Base-by-base conservation (phyloP, 768 basidiomycete species). In the Lentinula aciculospora region DNA sequence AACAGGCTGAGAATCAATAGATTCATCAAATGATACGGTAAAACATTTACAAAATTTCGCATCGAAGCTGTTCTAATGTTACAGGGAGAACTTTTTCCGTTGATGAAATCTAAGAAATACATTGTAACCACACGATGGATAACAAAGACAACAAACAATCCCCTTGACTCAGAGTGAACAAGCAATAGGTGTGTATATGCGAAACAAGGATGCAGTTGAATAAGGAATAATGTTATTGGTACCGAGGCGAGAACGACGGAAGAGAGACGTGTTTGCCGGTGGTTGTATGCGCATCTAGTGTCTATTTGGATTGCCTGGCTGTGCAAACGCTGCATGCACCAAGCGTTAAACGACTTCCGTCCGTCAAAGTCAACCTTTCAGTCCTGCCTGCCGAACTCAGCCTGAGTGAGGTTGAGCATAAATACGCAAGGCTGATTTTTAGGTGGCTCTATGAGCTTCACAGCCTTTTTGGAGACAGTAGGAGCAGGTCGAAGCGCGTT, bases 401-500 rank as follows among this genome's bases (percentile, higher is more conserved):
- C 89, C 68, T 91, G 91, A 0, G 91, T 92, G 58, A 94, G 78
- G 70, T 92, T 81, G 53, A 94, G 82, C 60, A 87, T 76, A 64
- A 92, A 93, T 37, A 81, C 82, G 48, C 77, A 76, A 68, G 81
- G 80, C 71, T 82, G 83, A 68, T 88, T 84, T 65, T 83, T 78
- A 27, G 92, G 89, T 9, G 89, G 87, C 68, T 90, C 81, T 58
- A 94, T 92, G 66, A 92, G 76, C 66, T 93, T 93, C 17, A 84
- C 76, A 5, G 85, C 74, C 56, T 81, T 81, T 57, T 65, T 70
- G 5, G 67, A 60, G 34, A 60, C 57, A n/a, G 69, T 68, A 17
- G 58, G 57, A 34, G 68, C 53, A 19, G 70, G 72, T 53, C 68
- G 71, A 39, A 79, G 61, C 12, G 77, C 61, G 64, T 74, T 73